Conservation (phyloP, 495 filamentous ascomycete species). For the Penicillium ucsense region DNA sequence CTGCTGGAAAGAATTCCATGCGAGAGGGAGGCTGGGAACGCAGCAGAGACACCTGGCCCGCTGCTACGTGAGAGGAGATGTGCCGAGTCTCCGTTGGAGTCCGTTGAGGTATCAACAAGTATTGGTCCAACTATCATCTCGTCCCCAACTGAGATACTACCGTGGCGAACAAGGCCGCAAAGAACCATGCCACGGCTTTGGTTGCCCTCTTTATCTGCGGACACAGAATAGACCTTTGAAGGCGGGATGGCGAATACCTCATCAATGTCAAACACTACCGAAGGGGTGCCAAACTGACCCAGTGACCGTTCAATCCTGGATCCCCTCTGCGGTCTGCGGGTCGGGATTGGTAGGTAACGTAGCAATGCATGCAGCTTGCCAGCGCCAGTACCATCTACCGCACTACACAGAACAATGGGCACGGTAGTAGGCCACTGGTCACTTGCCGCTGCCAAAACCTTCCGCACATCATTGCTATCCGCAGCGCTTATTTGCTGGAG, state of each 20-base stretch:
- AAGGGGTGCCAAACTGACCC: conserved; percentile 27
- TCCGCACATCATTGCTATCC: conserved; percentile 44
- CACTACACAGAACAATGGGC: conserved; percentile 82
- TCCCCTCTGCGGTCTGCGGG: conserved; percentile 32
- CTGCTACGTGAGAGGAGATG: conserved; percentile 23
- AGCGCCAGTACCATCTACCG: conserved; percentile 76
- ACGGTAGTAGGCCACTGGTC: conserved; percentile 47
- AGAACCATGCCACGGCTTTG: conserved; percentile 55
- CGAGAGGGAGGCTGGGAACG: conserved; percentile 25
- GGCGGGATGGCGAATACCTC: conserved; percentile 62
- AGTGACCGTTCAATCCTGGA: conserved; percentile 10
- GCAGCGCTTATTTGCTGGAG: conserved; percentile 26
- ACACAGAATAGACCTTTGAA: conserved; percentile 34
- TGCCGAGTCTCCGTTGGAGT: conserved; percentile 11
- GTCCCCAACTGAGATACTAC: conserved; percentile 69
- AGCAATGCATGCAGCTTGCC: conserved; percentile 74
- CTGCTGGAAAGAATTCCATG: conserved; percentile 20
- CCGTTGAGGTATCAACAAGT: conserved; percentile 23
- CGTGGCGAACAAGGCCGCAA: conserved; percentile 73
- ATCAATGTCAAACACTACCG: conserved; percentile 74
- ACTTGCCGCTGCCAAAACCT: conserved; percentile 31
- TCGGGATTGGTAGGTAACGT: conserved; percentile 63
- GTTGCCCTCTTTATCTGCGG: conserved; percentile 26
- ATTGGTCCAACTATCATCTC: conserved; percentile 74
- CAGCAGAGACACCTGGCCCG: conserved; percentile 21